These are phyloP conservation scores for Daedaleopsis sinensis DNA, from an alignment of 768 basidiomycete species.

Conservation along the genomic window DNA sequence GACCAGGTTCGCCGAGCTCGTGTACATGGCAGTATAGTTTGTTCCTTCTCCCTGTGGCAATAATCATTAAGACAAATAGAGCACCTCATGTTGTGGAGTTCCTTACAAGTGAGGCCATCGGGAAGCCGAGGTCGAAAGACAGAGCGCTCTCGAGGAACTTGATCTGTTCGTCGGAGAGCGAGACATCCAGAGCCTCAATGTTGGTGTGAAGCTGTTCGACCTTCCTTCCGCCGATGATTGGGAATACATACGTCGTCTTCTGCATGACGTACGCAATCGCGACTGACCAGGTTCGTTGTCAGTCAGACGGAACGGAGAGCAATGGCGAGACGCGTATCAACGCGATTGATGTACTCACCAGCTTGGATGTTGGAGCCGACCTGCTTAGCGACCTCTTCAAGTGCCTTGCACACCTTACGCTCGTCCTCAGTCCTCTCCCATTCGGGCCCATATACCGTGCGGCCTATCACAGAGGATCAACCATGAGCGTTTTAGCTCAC, in stretches of 20 bases:
- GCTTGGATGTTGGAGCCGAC: constrained; percentile 36
- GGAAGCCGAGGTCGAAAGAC: no score
- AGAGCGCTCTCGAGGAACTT: constrained; percentile 9
- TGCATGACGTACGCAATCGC: constrained; percentile 34
- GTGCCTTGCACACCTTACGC: constrained; percentile 39
- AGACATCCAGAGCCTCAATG: constrained; percentile 15
- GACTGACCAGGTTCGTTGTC: constrained; percentile 17
- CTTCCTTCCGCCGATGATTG: constrained; percentile 21
- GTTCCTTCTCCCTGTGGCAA: no score
- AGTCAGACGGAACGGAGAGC: no score
- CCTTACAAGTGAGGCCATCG: no score
- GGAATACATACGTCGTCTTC: constrained; percentile 30
- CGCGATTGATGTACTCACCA: constrained; percentile 13
- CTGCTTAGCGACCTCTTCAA: constrained; percentile 53
- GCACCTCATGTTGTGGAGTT: no score
- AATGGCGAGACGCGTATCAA: no score
- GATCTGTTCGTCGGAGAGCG: constrained; percentile 26
- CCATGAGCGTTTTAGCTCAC: neutral
- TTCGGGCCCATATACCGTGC: neutral
- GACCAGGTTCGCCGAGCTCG: no score
- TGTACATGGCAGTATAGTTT: no score
- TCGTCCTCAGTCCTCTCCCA: constrained; percentile 52
- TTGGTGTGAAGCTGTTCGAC: constrained; percentile 25
- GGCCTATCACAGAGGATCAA: neutral
- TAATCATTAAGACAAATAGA: no score